Evolutionary conservation across 306 rosid species (phyloP).

Genomic region (Purshia tridentata): DNA sequence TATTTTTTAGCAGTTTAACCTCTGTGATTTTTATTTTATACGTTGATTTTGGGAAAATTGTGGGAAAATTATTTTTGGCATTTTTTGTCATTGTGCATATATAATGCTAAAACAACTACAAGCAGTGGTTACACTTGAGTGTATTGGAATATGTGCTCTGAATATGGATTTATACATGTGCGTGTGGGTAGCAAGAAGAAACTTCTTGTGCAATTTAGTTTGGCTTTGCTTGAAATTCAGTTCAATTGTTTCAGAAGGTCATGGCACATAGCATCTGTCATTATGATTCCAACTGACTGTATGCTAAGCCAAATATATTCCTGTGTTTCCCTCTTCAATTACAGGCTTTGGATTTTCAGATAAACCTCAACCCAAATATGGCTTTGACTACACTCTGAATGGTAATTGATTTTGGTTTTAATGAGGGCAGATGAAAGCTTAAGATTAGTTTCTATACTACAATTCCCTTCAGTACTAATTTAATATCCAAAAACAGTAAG

Average conservation of each 20-base stretch:
- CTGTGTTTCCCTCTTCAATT: conserved; percentile 23
- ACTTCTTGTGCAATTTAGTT: not conserved
- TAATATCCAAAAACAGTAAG: not conserved
- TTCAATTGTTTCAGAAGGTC: not conserved
- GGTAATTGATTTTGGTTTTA: conserved; percentile 46
- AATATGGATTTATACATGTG: too few relatives aligned
- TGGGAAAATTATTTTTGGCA: too few relatives aligned
- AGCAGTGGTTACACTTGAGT: too few relatives aligned
- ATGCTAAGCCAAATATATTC: conserved; percentile 8
- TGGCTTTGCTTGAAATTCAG: not conserved
- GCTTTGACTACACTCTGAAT: conserved; percentile 78
- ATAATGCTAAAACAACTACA: too few relatives aligned
- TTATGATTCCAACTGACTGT: not conserved
- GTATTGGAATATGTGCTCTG: too few relatives aligned
- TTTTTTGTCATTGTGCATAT: too few relatives aligned
- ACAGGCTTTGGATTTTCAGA: conserved; percentile 93
- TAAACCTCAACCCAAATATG: conserved; percentile 91
- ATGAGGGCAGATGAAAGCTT: not conserved
- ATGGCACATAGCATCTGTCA: conserved; percentile 7
- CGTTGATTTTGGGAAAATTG: too few relatives aligned
- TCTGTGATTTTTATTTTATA: too few relatives aligned
- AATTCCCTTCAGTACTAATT: not conserved
- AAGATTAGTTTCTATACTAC: not conserved
- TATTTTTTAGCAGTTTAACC: too few relatives aligned
- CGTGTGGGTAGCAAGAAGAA: not conserved